phyloP scores from a whole-genome alignment of 148 eudicot genomes.

The Spergularia marina region DNA sequence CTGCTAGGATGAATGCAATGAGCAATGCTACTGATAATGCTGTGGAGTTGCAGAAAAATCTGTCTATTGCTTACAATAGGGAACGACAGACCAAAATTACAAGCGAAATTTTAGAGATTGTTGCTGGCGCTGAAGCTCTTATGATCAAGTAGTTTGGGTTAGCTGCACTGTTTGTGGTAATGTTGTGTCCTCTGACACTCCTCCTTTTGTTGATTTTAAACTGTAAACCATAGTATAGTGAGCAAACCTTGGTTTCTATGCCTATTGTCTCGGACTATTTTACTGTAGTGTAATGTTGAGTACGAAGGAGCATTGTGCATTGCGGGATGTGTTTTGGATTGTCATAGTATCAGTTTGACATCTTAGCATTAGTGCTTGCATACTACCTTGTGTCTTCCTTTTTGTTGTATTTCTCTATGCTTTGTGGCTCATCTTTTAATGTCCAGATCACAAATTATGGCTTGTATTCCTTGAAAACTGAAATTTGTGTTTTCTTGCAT shows the following conservation, averaged over 20 bases:
- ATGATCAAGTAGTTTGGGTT: slow-evolving; percentile 11
- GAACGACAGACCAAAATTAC: slow-evolving; percentile 51
- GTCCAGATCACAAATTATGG: not conserved
- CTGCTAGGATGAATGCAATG: slow-evolving; percentile 62
- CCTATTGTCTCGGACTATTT: not conserved
- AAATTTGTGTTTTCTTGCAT: no score
- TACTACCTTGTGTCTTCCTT: not conserved
- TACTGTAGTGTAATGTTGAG: not conserved
- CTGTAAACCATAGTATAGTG: not conserved
- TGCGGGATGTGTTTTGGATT: not conserved
- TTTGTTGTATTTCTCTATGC: not conserved
- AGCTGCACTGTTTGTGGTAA: not conserved
- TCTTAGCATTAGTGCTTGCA: not conserved
- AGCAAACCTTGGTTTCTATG: not conserved
- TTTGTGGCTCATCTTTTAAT: not conserved
- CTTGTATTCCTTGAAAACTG: no score
- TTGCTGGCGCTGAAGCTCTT: slow-evolving; percentile 52
- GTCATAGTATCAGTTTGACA: not conserved
- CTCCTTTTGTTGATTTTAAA: not conserved
- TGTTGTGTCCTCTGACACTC: not conserved
- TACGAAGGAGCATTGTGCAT: not conserved
- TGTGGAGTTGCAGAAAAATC: slow-evolving; percentile 35
- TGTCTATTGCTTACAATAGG: slow-evolving; percentile 37
- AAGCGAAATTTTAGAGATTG: slow-evolving; percentile 51
- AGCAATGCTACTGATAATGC: slow-evolving; percentile 58